These are phyloP conservation scores for Apodospora peruviana DNA, from an alignment of 495 filamentous ascomycete species.

Conservation along the genomic window DNA sequence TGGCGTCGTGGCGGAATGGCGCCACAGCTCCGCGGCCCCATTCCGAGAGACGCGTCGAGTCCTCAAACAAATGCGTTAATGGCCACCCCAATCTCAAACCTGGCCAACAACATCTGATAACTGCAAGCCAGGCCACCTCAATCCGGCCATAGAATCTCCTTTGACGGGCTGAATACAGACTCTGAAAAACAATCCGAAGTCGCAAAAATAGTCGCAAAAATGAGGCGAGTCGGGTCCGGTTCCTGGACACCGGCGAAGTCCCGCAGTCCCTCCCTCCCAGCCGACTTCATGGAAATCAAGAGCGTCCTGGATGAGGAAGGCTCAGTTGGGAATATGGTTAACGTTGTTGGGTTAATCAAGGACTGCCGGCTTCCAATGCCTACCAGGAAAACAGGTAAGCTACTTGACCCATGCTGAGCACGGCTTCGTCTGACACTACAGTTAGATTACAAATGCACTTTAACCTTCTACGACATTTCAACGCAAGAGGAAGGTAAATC, in stretches of 20 bases:
- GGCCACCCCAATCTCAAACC: no score
- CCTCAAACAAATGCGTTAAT: no score
- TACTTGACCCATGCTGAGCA: background rate
- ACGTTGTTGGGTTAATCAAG: conserved; percentile 44
- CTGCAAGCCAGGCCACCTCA: no score
- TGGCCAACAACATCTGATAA: no score
- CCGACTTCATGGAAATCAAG: conserved; percentile 21
- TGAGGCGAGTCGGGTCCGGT: no score
- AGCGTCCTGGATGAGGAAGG: conserved; percentile 24
- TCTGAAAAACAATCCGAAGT: no score
- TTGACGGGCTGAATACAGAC: no score
- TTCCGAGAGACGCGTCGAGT: background rate
- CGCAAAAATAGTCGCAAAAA: no score
- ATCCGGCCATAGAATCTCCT: no score
- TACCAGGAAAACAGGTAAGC: conserved; percentile 37
- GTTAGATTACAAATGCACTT: conserved; percentile 35
- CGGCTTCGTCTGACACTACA: background rate
- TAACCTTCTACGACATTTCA: conserved; percentile 39
- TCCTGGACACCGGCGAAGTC: no score
- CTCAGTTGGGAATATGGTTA: conserved; percentile 27
- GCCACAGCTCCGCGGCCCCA: background rate
- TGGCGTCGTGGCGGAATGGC: background rate
- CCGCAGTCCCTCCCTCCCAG: no score
- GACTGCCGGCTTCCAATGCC: conserved; percentile 40
- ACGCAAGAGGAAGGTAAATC: conserved; percentile 21